Percentiles rank a stretch among this genome's conserved stretches.
Conservation (phyloP, 2,329 filamentous ascomycete genomes). For the Fusarium ramigenum region DNA sequence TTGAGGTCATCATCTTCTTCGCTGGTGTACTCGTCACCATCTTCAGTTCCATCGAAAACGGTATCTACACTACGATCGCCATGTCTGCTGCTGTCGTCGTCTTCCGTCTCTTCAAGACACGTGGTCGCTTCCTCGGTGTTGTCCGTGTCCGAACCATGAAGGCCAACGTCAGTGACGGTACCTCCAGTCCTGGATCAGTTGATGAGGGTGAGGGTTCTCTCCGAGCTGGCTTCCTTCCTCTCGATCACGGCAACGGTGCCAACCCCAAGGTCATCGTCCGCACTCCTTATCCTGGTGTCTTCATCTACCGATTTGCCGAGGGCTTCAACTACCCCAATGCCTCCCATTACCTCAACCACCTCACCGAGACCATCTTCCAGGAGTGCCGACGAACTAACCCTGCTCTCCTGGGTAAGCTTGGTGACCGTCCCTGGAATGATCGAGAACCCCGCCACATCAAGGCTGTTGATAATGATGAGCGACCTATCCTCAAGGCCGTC, state of each 20-base stretch:
- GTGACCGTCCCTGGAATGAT: conserved; percentile 69
- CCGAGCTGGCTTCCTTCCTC: conserved; percentile 56
- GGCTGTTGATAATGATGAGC: conserved; percentile 46
- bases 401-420: conserved; percentile 56
- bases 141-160: conserved; percentile 86
- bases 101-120: conserved; percentile 81
- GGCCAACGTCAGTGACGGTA: conserved; percentile 73
- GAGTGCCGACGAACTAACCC: conserved; percentile 57
- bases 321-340: conserved; percentile 67
- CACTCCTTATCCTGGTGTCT: conserved; percentile 62
- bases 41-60: conserved; percentile 83
- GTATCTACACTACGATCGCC: conserved; percentile 83
- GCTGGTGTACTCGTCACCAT: conserved; percentile 84
- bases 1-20: conserved; percentile 87
- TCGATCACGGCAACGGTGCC: conserved; percentile 60
- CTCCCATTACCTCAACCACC: conserved; percentile 59
- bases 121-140: conserved; percentile 80
- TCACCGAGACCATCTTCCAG: conserved; percentile 57
- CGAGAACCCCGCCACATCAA: conserved; percentile 52
- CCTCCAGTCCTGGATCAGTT: conserved; percentile 43
- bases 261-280: conserved; percentile 58
- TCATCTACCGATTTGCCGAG: conserved; percentile 64
- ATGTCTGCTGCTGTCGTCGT: conserved; percentile 76
- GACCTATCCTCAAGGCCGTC: conserved; percentile 64
- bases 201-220: conserved; percentile 58